These are phyloP conservation scores for Podochytrium sp. DNA, from an alignment of 192 early-diverging fungal species.

Conservation along the genomic window DNA sequence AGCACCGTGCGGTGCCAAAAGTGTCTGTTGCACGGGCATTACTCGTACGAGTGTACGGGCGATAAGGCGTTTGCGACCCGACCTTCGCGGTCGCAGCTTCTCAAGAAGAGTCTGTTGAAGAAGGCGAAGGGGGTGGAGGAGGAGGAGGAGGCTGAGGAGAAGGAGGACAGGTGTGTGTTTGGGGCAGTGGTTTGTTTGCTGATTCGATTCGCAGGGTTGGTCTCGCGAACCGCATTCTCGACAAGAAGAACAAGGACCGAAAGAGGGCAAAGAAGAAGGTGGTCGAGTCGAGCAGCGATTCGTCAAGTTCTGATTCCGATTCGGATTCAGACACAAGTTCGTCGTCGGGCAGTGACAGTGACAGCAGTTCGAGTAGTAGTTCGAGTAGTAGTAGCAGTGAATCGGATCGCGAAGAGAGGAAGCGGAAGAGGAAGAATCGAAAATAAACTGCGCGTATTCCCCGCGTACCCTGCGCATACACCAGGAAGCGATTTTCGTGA, in stretches of 20 bases:
- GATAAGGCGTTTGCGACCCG: conserved; percentile 1
- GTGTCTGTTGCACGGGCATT: conserved; percentile 16
- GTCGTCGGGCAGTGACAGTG: conserved; percentile 3
- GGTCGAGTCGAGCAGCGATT: background rate
- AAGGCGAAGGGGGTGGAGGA: background rate
- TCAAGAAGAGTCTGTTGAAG: background rate
- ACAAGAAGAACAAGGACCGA: conserved; percentile 5
- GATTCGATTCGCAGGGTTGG: background rate
- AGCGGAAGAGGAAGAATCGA: background rate
- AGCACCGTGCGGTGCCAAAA: conserved; percentile 17
- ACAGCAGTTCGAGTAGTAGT: background rate
- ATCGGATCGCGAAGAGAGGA: background rate
- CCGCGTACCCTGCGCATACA: no score
- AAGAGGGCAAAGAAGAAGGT: background rate
- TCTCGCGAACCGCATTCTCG: conserved; percentile 16
- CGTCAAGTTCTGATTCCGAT: conserved; percentile 6
- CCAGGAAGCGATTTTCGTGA: no score
- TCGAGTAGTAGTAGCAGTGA: background rate
- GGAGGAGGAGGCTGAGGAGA: background rate
- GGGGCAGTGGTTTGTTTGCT: background rate
- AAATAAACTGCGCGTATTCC: no score
- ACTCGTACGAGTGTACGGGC: conserved; percentile 23
- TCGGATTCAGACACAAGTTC: conserved; percentile 10
- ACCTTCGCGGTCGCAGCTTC: conserved; percentile 2
- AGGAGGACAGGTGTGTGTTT: background rate